Evolutionary conservation across 192 early-diverging fungal species (phyloP).

Genomic region (Coemansia sp.): DNA sequence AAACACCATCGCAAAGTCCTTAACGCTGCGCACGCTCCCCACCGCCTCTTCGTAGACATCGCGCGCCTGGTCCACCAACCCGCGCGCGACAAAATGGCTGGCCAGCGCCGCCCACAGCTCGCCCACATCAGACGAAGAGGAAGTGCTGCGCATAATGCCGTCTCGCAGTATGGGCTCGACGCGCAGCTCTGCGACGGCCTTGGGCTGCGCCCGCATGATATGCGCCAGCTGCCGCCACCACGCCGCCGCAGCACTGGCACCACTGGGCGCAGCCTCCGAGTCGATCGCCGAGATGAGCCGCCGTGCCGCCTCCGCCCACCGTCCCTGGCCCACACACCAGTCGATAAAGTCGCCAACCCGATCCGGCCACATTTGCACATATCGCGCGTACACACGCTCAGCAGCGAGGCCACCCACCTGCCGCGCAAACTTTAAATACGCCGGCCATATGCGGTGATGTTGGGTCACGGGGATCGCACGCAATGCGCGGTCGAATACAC

Average conservation of each 20-base stretch:
- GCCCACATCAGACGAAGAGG: too few relatives aligned
- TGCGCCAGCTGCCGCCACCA: constrained; percentile 88
- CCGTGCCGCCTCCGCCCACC: constrained; percentile 79
- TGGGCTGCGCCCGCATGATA: constrained; percentile 75
- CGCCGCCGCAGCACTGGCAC: neutral
- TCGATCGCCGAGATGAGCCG: constrained; percentile 75
- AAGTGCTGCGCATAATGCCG: constrained; percentile 81
- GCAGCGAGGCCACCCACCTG: constrained; percentile 80
- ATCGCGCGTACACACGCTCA: constrained; percentile 78
- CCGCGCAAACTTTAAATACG: constrained; percentile 83
- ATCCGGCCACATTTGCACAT: constrained; percentile 84
- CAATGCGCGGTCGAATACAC: constrained; percentile 91
- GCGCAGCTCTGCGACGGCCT: constrained; percentile 23
- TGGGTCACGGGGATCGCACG: constrained; percentile 91
- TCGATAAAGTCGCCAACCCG: constrained; percentile 77
- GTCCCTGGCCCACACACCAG: constrained; percentile 64
- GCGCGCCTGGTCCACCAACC: constrained; percentile 83
- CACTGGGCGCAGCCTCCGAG: too few relatives aligned
- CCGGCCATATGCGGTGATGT: constrained; percentile 85
- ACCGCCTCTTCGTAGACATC: constrained; percentile 96
- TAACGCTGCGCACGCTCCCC: constrained; percentile 73
- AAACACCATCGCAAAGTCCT: constrained; percentile 95
- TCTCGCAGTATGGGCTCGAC: constrained; percentile 84
- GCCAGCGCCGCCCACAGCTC: constrained; percentile 87
- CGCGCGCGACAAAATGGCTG: constrained; percentile 74